Conservation (phyloP, 2,329 filamentous ascomycete genomes). For the Pyrenophora graminea region DNA sequence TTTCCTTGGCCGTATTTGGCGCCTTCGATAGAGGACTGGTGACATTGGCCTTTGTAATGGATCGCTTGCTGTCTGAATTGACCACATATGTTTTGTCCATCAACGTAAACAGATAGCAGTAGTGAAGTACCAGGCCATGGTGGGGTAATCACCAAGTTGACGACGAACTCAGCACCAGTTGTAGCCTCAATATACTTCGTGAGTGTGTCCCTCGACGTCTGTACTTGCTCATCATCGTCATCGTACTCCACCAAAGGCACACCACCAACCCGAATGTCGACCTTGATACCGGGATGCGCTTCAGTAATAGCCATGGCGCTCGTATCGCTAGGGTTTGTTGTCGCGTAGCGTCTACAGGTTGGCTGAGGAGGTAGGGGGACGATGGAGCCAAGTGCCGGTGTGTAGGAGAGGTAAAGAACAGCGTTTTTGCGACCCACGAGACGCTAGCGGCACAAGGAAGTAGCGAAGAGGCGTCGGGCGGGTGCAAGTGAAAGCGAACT, state of each 20-base stretch:
- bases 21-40: not conserved
- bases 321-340: no score
- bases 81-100: not conserved
- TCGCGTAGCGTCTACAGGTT: no score
- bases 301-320: conserved; percentile 26
- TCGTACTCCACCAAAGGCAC: conserved; percentile 31
- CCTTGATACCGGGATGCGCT: conserved; percentile 16
- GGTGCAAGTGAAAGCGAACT: not conserved
- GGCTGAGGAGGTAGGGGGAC: no score
- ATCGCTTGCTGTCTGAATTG: no score
- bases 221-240: conserved; percentile 23
- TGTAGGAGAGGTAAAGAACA: no score
- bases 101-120: not conserved
- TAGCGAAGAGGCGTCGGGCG: no score
- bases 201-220: not conserved
- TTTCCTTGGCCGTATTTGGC: not conserved
- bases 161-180: conserved; percentile 30
- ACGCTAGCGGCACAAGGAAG: no score
- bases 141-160: conserved; percentile 5
- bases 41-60: no score
- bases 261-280: conserved; percentile 26
- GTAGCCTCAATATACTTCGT: conserved; percentile 41
- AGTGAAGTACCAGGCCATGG: not conserved
- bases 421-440: no score
- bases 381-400: no score